Conservation (phyloP, 768 basidiomycete genomes). For the Lactarius vividus region DNA sequence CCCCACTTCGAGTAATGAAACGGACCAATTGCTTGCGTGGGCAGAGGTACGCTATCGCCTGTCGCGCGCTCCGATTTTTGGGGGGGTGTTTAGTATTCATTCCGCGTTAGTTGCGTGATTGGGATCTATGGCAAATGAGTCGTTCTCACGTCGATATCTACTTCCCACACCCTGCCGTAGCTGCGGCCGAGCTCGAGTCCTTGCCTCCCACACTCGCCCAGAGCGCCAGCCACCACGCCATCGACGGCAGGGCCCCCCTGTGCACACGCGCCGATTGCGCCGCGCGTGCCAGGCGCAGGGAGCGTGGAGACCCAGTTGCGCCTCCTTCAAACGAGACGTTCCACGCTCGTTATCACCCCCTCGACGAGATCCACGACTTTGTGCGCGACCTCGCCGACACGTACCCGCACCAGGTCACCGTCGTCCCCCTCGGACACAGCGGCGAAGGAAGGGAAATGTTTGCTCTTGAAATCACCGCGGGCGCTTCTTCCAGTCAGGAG, state of each 20-base stretch:
- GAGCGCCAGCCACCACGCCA: constrained; percentile 9
- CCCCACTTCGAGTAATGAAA: constrained; percentile 9
- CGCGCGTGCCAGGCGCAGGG: constrained; percentile 27
- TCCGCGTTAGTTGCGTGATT: constrained; percentile 38
- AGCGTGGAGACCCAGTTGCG: constrained; percentile 20
- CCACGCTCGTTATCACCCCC: constrained; percentile 52
- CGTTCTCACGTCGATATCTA: constrained; percentile 51
- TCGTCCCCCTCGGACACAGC: constrained; percentile 54
- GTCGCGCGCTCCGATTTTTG: background rate
- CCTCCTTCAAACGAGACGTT: constrained; percentile 37
- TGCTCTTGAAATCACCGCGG: constrained; percentile 48
- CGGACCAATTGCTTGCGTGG: constrained; percentile 19
- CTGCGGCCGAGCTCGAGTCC: constrained; percentile 27
- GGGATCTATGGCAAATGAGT: constrained; percentile 54
- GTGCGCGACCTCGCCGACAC: constrained; percentile 44
- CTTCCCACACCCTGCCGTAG: constrained; percentile 33
- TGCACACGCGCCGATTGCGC: constrained; percentile 37
- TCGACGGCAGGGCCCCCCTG: constrained; percentile 36
- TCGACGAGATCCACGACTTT: constrained; percentile 53
- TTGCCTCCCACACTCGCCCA: constrained; percentile 21
- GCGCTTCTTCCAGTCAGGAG: constrained; percentile 8
- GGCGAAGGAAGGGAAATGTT: constrained; percentile 59
- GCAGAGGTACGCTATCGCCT: constrained; percentile 18
- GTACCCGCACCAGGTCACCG: constrained; percentile 45
- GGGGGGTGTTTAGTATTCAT: background rate